Conservation (phyloP, 345 rosid species). For the Euphorbia tirucalli region DNA sequence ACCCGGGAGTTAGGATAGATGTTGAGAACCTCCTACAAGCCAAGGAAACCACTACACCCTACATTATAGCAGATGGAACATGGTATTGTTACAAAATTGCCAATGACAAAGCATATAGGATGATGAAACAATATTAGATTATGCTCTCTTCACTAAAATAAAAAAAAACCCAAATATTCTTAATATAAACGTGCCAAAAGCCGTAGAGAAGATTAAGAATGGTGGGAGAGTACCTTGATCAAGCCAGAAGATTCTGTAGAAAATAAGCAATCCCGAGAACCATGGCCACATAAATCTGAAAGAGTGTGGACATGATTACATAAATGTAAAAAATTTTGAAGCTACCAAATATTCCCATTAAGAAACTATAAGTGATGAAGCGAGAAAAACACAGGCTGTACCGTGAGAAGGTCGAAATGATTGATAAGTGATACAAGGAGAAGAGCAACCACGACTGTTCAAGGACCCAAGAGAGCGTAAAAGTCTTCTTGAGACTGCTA, state of each 20-base stretch:
- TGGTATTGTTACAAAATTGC: conserved; percentile 5
- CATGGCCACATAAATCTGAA: conserved; percentile 10
- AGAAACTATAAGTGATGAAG: neutral
- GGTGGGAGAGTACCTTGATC: conserved; percentile 21
- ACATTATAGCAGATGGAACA: conserved; percentile 16
- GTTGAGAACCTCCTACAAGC: conserved; percentile 50
- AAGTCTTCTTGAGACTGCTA: conserved; percentile 37
- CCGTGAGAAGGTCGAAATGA: conserved; percentile 22
- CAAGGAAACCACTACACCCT: conserved; percentile 44
- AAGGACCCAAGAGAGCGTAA: conserved; percentile 36
- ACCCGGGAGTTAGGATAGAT: conserved; percentile 53
- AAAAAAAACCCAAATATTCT: too few species aligned
- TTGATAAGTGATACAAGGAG: conserved; percentile 7
- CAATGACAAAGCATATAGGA: too few species aligned
- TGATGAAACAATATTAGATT: too few species aligned
- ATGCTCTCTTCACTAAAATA: neutral
- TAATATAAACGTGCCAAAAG: neutral
- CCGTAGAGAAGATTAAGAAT: neutral
- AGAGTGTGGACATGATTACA: too few species aligned
- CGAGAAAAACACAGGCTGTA: neutral
- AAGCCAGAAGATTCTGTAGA: conserved; percentile 18
- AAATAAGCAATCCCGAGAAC: conserved; percentile 20
- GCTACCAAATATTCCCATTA: conserved; percentile 2
- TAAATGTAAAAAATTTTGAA: too few species aligned
- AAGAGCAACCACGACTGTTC: conserved; percentile 15